A percentile compares a stretch with the other conserved stretches of the same genome.
Conservation (phyloP, 2,329 filamentous ascomycete genomes). For the Aspergillus terreus region DNA sequence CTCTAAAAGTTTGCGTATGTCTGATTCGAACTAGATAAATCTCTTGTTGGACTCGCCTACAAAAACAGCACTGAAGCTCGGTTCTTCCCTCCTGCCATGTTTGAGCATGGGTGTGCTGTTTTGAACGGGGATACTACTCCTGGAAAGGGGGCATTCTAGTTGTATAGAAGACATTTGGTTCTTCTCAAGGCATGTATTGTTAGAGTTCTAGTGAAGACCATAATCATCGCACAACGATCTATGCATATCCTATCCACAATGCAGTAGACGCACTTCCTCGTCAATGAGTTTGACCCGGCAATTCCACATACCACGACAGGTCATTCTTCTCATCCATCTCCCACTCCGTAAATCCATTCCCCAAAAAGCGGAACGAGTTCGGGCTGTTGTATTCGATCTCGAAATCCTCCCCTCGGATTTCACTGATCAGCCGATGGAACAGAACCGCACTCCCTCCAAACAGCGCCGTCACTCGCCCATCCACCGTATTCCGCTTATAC, state of each 20-base stretch:
- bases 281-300: conserved; percentile 2
- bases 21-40: conserved; percentile 5
- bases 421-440: conserved; percentile 33
- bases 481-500: conserved; percentile 48
- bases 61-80: conserved; percentile 8
- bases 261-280: no score
- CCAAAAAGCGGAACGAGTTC: conserved; percentile 49
- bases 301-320: conserved; percentile 24
- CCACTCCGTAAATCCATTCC: conserved; percentile 44
- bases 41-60: conserved; percentile 23
- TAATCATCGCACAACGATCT: no score
- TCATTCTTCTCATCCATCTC: conserved; percentile 22
- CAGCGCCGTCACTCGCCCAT: conserved; percentile 45
- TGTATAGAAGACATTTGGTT: no score
- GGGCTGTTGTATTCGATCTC: conserved; percentile 42
- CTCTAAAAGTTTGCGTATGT: no score
- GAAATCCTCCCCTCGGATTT: conserved; percentile 48
- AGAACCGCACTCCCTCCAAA: conserved; percentile 43
- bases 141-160: conserved; percentile 23
- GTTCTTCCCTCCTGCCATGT: conserved; percentile 13
- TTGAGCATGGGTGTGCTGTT: conserved; percentile 18
- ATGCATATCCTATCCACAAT: no score
- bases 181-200: no score
- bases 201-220: no score
- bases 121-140: conserved; percentile 16